Conservation (phyloP, 2,329 filamentous ascomycete genomes). For the Aspergillus sp. region DNA sequence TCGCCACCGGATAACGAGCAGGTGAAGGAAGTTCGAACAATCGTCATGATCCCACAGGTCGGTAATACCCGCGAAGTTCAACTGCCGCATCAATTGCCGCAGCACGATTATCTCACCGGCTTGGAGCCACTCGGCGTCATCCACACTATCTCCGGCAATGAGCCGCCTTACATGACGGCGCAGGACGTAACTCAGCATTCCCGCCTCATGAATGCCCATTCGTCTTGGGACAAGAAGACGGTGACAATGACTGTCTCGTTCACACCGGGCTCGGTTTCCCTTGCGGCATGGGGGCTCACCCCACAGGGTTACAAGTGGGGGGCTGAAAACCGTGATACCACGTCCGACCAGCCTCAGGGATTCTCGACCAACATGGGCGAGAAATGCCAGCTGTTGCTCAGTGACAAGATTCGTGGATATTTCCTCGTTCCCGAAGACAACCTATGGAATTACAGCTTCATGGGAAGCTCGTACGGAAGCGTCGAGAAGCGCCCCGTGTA, state of each 20-base stretch:
- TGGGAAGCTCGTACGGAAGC: slow-evolving; percentile 83
- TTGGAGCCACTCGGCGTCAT: slow-evolving; percentile 93
- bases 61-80: slow-evolving; percentile 90
- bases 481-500: slow-evolving; percentile 89
- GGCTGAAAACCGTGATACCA: slow-evolving; percentile 87
- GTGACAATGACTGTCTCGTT: slow-evolving; percentile 95
- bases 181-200: slow-evolving; percentile 93
- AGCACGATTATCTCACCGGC: slow-evolving; percentile 82
- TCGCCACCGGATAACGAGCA: slow-evolving; percentile 93
- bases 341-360: slow-evolving; percentile 89
- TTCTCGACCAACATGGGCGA: slow-evolving; percentile 91
- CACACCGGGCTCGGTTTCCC: slow-evolving; percentile 91
- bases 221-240: slow-evolving; percentile 82
- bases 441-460: slow-evolving; percentile 97
- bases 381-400: slow-evolving; percentile 90
- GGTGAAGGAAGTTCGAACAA: slow-evolving; percentile 94
- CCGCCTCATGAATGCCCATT: slow-evolving; percentile 80
- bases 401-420: slow-evolving; percentile 90
- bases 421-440: slow-evolving; percentile 91
- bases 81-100: slow-evolving; percentile 82
- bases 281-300: slow-evolving; percentile 90
- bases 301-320: slow-evolving; percentile 96
- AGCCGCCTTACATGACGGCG: slow-evolving; percentile 94
- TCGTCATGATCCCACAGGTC: slow-evolving; percentile 97
- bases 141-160: slow-evolving; percentile 91